phyloP scores from a whole-genome alignment of 805 yeast genomes.

The Nakazawaea molendinolei region DNA sequence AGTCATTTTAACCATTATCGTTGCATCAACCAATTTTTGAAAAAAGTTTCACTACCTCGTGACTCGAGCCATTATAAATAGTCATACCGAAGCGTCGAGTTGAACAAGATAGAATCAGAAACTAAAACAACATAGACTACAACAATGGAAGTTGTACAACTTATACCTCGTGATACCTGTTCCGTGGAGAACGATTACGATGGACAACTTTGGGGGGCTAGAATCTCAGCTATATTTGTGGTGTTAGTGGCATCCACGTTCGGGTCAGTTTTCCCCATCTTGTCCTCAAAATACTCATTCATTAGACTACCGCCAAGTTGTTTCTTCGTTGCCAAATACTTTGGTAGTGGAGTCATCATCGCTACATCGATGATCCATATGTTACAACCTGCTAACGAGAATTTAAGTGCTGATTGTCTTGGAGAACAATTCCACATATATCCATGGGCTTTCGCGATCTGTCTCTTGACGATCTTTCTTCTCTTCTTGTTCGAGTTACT shows the following conservation, averaged over 20 bases:
- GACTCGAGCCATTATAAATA: no score
- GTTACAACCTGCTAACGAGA: conserved; percentile 51
- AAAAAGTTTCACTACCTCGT: no score
- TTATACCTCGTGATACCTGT: conserved; percentile 24
- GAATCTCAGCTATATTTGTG: conserved; percentile 51
- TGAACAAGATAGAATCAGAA: not conserved
- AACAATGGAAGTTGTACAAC: conserved; percentile 10
- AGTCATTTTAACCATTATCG: conserved; percentile 2
- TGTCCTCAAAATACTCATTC: conserved; percentile 44
- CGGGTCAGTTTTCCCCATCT: conserved; percentile 48
- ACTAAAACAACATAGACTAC: not conserved
- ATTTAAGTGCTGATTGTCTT: conserved; percentile 44
- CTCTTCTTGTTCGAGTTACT: conserved; percentile 34
- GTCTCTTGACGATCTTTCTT: conserved; percentile 31
- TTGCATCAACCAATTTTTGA: no score
- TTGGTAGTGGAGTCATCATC: conserved; percentile 73
- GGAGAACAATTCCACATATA: conserved; percentile 44
- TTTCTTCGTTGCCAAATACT: conserved; percentile 40
- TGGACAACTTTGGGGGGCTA: conserved; percentile 31
- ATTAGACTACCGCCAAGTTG: conserved; percentile 40
- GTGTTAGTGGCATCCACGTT: conserved; percentile 42
- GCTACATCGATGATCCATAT: conserved; percentile 73
- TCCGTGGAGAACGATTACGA: conserved; percentile 30
- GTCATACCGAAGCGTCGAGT: no score
- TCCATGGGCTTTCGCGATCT: conserved; percentile 39